A percentile compares a stretch with the other conserved stretches of the same genome.
Evolutionary conservation across 148 eudicot genomes (phyloP).

Genomic region (Silene latifolia): DNA sequence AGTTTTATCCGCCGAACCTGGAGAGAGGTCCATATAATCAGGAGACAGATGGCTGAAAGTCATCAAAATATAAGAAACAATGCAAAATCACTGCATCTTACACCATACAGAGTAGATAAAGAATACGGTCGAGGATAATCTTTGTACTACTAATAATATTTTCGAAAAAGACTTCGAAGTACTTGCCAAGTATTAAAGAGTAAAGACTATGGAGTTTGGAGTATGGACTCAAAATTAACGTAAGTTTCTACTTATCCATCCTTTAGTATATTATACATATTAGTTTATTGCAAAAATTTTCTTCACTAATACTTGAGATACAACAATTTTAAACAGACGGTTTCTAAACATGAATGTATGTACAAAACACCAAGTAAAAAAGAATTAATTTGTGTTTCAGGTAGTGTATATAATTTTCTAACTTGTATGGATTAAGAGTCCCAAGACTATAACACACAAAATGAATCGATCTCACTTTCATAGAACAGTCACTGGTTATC

Average conservation of each 20-base stretch:
- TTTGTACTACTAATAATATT: not conserved
- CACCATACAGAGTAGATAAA: not conserved
- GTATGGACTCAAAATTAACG: not conserved
- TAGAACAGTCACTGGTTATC: too few relatives aligned
- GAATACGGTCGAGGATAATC: not conserved
- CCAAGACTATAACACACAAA: too few relatives aligned
- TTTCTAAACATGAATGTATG: too few relatives aligned
- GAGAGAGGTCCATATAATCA: slow-evolving; percentile 15
- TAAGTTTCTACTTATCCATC: not conserved
- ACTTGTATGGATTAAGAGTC: too few relatives aligned
- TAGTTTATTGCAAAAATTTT: not conserved
- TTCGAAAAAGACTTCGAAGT: not conserved
- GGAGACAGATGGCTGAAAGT: slow-evolving; percentile 9
- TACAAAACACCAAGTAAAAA: too few relatives aligned
- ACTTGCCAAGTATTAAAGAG: not conserved
- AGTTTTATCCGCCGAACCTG: slow-evolving; percentile 95
- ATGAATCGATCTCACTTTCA: too few relatives aligned
- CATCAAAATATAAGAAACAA: not conserved
- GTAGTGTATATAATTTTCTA: too few relatives aligned
- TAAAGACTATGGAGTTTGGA: not conserved
- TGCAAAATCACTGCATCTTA: not conserved
- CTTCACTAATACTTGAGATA: not conserved
- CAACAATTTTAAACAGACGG: too few relatives aligned
- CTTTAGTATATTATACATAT: not conserved
- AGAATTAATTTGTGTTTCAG: too few relatives aligned